Evolutionary conservation across 1,139 yeast genomes (phyloP), one percentile per base, ranked within the genome.

Genomic region (Hanseniaspora gamundiae): DNA sequence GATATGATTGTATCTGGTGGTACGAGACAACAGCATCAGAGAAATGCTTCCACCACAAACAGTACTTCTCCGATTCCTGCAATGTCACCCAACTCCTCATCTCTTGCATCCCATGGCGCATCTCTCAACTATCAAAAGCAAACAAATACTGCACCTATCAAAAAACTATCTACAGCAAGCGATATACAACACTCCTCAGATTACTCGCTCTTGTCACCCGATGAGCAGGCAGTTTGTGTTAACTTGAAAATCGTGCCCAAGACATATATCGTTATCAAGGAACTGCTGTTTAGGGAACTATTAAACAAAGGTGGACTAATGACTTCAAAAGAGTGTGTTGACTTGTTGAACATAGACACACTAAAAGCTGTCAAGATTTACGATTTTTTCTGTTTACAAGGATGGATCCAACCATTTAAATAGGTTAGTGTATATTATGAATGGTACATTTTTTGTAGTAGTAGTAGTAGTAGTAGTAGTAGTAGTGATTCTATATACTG

Each of bases 181-280:
- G 97, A 88, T 57, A 83, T 91, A 29, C 76, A 87, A 40, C 83
- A 80, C 52, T 80, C 95, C 0, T 75, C 88, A 1, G 97, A 91
- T 59, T 84, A 74, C 51, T 88, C 85, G 42, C 66, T 91, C 46
- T 66, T 91, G 45, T 81, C 94, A 1, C 76, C 78, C 22, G 95
- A 84, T 49, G 99, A 91, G 60, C 91, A 82, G 59, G 78, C 76
- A 48, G 65, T 93, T 39, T 93, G 98, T 65, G 73, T 88, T 4
- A 84, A 80, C 42, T 69, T 91, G 49, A 76, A 94, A 51, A 80
- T 93, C 11, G 65, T 83, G 48, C 98, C 99, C 11, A 91, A 91
- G 59, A 95, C 97, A 2, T 91, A 88, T 58, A 67, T 93, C 51
- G 95, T 94, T 2, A 85, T 91, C 51, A 91, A 91, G 59, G 94